phyloP scores from a whole-genome alignment of 208 protist species.

The Trypanosoma scelopori region DNA sequence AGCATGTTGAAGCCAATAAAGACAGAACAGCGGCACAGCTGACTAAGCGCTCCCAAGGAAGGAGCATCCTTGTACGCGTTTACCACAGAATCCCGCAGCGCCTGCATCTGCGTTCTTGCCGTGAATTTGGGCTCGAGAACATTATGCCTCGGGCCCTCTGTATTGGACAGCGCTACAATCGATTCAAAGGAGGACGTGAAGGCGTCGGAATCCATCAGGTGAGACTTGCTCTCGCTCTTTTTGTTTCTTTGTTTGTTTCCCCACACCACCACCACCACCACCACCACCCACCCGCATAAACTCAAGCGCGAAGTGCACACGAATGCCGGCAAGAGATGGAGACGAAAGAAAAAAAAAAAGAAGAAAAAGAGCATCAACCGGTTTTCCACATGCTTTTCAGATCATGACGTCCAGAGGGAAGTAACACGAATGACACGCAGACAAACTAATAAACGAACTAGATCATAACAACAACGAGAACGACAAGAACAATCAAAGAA shows the following conservation, averaged over 20 bases:
- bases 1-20: conserved; percentile 76
- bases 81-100: conserved; percentile 51
- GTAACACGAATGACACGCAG: no score
- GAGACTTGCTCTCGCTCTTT: not conserved
- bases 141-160: conserved; percentile 71
- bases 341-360: not conserved
- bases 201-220: conserved; percentile 43
- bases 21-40: conserved; percentile 65
- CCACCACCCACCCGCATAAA: no score
- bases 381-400: no score
- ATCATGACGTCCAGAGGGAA: no score
- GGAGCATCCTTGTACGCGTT: conserved; percentile 52
- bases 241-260: no score
- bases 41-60: conserved; percentile 41
- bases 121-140: conserved; percentile 76
- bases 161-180: conserved; percentile 52
- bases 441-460: no score
- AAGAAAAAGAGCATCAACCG: not conserved
- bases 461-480: no score
- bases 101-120: conserved; percentile 58
- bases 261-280: no score
- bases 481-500: no score
- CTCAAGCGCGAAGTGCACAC: no score
- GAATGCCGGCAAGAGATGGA: not conserved
- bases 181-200: conserved; percentile 54